Evolutionary conservation across 768 basidiomycete genomes (phyloP).

Genomic region (Pleurotus salmoneostramineus): DNA sequence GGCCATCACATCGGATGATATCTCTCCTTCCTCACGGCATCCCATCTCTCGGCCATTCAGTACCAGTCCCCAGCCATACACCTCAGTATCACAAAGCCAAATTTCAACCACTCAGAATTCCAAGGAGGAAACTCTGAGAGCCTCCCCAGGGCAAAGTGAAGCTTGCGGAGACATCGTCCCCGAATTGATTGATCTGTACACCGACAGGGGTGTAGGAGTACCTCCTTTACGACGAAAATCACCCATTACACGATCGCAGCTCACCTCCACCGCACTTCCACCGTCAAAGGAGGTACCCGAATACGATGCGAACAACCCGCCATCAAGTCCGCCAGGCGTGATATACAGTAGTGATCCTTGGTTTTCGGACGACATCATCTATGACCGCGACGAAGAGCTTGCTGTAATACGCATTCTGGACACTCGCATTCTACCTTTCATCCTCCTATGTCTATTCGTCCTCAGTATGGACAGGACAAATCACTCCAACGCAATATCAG

Average conservation of each 20-base stretch:
- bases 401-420: conserved; percentile 4
- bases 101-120: not conserved
- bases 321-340: not conserved
- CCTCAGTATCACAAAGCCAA: not conserved
- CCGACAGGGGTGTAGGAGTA: not conserved
- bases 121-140: not conserved
- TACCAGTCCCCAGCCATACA: not conserved
- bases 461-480: conserved; percentile 6
- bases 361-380: not conserved
- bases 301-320: not conserved
- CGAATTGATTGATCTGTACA: not conserved
- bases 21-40: not conserved
- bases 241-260: not conserved
- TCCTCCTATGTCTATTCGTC: conserved; percentile 1
- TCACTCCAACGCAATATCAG: conserved; percentile 3
- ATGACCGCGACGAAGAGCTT: conserved; percentile 1
- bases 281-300: not conserved
- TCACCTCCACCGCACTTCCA: not conserved
- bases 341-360: not conserved
- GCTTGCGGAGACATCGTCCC: not conserved
- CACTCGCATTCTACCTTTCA: conserved; percentile 1
- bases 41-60: conserved; percentile 1
- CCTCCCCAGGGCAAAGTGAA: not conserved
- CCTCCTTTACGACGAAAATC: not conserved
- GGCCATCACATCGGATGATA: conserved; percentile 4